Percentiles rank a stretch among this genome's conserved stretches.
These are phyloP conservation scores for Hippophae rhamnoides DNA, from an alignment of 306 rosid species.

Conservation along the genomic window DNA sequence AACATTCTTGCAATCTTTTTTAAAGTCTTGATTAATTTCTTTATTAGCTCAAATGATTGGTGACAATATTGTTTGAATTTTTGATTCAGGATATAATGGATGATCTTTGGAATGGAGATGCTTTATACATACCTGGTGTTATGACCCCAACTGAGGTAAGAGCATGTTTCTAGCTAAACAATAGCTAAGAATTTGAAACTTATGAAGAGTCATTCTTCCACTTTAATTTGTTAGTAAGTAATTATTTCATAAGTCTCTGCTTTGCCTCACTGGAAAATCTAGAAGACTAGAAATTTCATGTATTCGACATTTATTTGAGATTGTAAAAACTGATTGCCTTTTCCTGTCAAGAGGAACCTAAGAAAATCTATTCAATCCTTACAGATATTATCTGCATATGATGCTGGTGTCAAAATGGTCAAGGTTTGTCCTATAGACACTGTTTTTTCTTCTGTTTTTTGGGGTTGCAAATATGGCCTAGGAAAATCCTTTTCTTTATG, in stretches of 20 bases:
- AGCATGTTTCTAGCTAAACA: background rate
- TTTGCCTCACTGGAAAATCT: background rate
- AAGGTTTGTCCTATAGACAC: slow-evolving; percentile 41
- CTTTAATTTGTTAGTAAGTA: slow-evolving; percentile 7
- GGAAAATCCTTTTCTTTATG: background rate
- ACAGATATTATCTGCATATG: slow-evolving; percentile 64
- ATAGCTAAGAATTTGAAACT: slow-evolving; percentile 1
- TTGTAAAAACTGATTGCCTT: slow-evolving; percentile 1
- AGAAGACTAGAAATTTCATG: background rate
- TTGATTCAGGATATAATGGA: slow-evolving; percentile 56
- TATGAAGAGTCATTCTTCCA: slow-evolving; percentile 2
- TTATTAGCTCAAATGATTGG: too few species aligned
- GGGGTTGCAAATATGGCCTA: background rate
- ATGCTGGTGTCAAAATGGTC: slow-evolving; percentile 68
- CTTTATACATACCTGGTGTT: slow-evolving; percentile 75
- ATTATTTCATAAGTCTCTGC: background rate
- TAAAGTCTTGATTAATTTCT: too few species aligned
- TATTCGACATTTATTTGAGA: slow-evolving; percentile 10
- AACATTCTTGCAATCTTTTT: too few species aligned
- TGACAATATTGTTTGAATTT: background rate
- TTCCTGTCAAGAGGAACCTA: background rate
- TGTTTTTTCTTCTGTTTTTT: slow-evolving; percentile 9
- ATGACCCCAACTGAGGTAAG: slow-evolving; percentile 98
- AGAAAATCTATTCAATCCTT: slow-evolving; percentile 16
- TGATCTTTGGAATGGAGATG: slow-evolving; percentile 30